Evolutionary conservation across 164 flowering plant species (phyloP).

Genomic region (Macadamia tetraphylla): DNA sequence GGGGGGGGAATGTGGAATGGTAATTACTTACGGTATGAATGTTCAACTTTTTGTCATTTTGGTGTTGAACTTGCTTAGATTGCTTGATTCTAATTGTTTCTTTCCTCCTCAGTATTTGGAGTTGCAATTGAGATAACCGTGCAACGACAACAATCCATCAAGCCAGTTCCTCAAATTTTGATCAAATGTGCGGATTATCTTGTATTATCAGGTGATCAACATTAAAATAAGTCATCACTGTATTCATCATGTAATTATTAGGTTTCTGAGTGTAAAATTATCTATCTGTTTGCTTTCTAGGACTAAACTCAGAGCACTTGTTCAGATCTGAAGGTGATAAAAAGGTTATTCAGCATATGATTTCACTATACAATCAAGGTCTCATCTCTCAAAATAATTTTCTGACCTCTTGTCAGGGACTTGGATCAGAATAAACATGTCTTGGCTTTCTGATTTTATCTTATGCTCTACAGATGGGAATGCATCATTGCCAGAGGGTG

Average conservation of each 20-base stretch:
- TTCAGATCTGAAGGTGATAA: slow-evolving; percentile 75
- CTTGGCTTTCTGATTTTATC: background rate
- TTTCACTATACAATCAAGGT: slow-evolving; percentile 84
- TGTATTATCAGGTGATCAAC: slow-evolving; percentile 58
- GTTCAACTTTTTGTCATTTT: background rate
- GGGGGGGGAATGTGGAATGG: background rate
- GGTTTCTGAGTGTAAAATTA: background rate
- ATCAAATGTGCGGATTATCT: slow-evolving; percentile 86
- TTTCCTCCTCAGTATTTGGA: slow-evolving; percentile 61
- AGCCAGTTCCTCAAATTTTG: slow-evolving; percentile 65
- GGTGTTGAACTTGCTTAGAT: background rate
- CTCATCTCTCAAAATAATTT: slow-evolving; percentile 11
- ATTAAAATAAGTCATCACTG: background rate
- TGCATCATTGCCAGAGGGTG: slow-evolving; percentile 69
- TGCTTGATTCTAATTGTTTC: background rate
- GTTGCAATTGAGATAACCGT: slow-evolving; percentile 80
- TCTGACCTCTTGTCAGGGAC: slow-evolving; percentile 1
- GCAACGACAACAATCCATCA: slow-evolving; percentile 62
- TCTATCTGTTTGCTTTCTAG: slow-evolving; percentile 27
- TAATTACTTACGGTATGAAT: background rate
- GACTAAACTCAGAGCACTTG: slow-evolving; percentile 54
- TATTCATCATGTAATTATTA: background rate
- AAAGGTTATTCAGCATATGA: slow-evolving; percentile 62
- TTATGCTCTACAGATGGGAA: slow-evolving; percentile 44
- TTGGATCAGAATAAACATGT: background rate